Evolutionary conservation across 371 early-diverging fungal genomes (phyloP).

Genomic region (Mucor sp.): DNA sequence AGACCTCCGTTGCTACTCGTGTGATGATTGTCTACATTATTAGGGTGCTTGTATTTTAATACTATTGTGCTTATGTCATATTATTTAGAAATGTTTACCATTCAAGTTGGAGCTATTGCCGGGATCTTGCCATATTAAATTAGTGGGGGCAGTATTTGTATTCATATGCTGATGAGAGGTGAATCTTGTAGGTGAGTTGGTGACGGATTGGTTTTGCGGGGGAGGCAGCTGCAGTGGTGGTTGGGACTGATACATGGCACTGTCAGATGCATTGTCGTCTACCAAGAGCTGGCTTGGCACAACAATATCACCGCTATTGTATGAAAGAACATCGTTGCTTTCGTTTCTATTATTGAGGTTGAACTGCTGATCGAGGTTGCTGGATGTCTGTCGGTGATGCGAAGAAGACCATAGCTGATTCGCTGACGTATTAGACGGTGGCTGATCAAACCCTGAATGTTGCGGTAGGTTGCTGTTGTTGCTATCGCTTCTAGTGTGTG

Average conservation of each 20-base stretch:
- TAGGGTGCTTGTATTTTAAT: too few relatives aligned
- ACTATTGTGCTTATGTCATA: too few relatives aligned
- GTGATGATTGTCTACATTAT: background rate
- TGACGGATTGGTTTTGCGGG: background rate
- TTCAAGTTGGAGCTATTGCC: background rate
- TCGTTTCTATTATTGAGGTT: background rate
- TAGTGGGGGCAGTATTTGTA: background rate
- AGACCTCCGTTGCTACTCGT: background rate
- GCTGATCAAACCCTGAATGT: background rate
- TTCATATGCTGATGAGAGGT: background rate
- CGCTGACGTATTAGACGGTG: background rate
- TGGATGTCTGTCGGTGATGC: background rate
- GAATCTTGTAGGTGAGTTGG: background rate
- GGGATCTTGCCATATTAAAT: background rate
- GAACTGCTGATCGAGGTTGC: background rate
- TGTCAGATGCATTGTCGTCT: background rate
- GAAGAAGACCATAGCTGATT: background rate
- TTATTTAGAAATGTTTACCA: background rate
- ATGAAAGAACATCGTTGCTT: background rate
- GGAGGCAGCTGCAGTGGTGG: background rate
- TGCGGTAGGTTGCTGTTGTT: background rate
- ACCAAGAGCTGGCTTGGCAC: slow-evolving; percentile 11
- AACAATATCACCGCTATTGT: slow-evolving; percentile 2
- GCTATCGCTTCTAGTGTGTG: background rate
- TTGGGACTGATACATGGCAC: background rate